Percentiles rank a stretch among this genome's conserved stretches.
Conservation (phyloP, 2,329 filamentous ascomycete species). For the Cladosporium sp. region DNA sequence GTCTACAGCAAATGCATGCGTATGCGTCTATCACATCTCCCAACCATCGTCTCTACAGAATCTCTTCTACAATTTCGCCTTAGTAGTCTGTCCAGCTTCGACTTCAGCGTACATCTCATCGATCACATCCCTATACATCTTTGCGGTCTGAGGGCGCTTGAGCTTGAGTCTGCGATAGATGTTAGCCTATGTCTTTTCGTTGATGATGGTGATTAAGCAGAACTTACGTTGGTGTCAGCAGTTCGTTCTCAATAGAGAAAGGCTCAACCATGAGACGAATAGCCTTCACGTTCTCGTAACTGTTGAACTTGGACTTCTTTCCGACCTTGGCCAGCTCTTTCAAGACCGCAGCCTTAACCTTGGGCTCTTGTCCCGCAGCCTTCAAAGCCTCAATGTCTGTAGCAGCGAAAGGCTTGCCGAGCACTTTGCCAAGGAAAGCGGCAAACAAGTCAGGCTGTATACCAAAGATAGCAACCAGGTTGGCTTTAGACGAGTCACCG, state of each 20-base stretch:
- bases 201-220: background rate
- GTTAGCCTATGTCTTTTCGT: constrained; percentile 18
- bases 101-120: constrained; percentile 60
- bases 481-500: constrained; percentile 77
- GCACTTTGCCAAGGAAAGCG: constrained; percentile 69
- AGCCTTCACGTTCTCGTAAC: constrained; percentile 77
- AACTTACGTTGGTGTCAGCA: constrained; percentile 81
- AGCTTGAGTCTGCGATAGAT: constrained; percentile 57
- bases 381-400: constrained; percentile 65
- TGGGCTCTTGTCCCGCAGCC: constrained; percentile 62
- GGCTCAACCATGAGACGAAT: constrained; percentile 76
- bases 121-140: constrained; percentile 54
- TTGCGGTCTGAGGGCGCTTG: constrained; percentile 65
- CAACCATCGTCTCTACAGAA: background rate
- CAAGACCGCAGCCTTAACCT: constrained; percentile 69
- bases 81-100: constrained; percentile 39
- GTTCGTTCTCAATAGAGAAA: constrained; percentile 88
- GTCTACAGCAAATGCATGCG: background rate
- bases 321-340: constrained; percentile 75
- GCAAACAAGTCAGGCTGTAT: constrained; percentile 82
- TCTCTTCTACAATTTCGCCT: constrained; percentile 45
- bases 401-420: constrained; percentile 59
- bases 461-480: constrained; percentile 81
- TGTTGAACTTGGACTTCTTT: constrained; percentile 83
- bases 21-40: background rate